Percentiles rank a stretch among this genome's conserved stretches.
phyloP scores from a whole-genome alignment of 2,329 filamentous ascomycete genomes.

The Byssochlamys sp. region DNA sequence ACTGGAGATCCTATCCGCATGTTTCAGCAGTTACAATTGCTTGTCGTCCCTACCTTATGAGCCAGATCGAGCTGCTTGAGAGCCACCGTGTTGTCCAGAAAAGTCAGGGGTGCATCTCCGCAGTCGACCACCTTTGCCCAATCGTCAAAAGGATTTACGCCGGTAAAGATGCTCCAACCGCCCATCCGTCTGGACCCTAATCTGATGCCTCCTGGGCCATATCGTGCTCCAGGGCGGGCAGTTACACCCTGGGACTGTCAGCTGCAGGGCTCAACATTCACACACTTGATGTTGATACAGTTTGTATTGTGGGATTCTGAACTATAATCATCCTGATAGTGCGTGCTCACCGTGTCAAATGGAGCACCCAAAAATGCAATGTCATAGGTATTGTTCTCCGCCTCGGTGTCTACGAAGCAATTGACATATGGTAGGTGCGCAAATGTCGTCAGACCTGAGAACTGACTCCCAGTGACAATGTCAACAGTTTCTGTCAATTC shows the following conservation, averaged over 20 bases:
- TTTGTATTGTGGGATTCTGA: background rate
- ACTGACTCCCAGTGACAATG: constrained; percentile 35
- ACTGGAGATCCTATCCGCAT: background rate
- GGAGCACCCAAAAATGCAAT: constrained; percentile 43
- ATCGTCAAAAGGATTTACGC: constrained; percentile 35
- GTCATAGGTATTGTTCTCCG: constrained; percentile 16
- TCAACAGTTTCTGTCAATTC: constrained; percentile 27
- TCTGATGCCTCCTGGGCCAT: constrained; percentile 44
- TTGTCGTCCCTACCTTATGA: constrained; percentile 29
- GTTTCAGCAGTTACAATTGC: background rate
- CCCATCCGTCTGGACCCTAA: constrained; percentile 41
- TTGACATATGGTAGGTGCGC: constrained; percentile 24
- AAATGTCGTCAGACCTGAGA: constrained; percentile 27
- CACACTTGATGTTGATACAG: background rate
- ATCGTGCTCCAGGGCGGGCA: constrained; percentile 44
- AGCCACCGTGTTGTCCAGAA: constrained; percentile 46
- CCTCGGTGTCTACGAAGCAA: constrained; percentile 17
- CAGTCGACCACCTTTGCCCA: constrained; percentile 49
- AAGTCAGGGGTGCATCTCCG: constrained; percentile 44
- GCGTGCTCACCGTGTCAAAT: constrained; percentile 36
- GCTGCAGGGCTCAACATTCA: background rate
- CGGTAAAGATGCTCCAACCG: constrained; percentile 42
- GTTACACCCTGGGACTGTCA: constrained; percentile 30
- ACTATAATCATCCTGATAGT: too few species aligned
- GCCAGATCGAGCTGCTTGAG: constrained; percentile 44